phyloP scores from a whole-genome alignment of 179 eudicot species.

The Actinidia arguta region DNA sequence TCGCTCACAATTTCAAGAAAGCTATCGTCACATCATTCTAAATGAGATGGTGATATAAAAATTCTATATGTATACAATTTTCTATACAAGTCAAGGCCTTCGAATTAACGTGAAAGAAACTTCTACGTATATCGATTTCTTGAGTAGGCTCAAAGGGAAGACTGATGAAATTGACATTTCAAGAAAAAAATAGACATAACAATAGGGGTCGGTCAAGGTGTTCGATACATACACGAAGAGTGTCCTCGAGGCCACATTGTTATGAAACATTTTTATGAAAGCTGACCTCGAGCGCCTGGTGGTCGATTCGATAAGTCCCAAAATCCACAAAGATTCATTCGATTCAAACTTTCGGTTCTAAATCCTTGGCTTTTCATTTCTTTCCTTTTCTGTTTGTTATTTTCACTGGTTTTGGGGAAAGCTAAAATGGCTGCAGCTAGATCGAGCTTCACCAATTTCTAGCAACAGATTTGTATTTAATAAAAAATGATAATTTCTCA shows the following conservation, averaged over 20 bases:
- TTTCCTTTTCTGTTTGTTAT: not conserved
- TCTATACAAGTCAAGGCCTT: too few species aligned
- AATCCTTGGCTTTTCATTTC: not conserved
- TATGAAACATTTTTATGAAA: slow-evolving; percentile 21
- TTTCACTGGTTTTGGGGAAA: slow-evolving; percentile 28
- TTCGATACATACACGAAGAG: slow-evolving; percentile 34
- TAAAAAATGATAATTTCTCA: too few species aligned
- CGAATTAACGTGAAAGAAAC: not conserved
- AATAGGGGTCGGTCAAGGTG: slow-evolving; percentile 25
- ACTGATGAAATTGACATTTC: slow-evolving; percentile 17
- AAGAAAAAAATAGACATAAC: slow-evolving; percentile 22
- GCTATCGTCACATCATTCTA: too few species aligned
- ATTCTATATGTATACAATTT: too few species aligned
- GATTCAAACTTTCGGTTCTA: not conserved
- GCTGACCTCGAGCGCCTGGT: slow-evolving; percentile 26
- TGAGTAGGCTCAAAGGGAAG: slow-evolving; percentile 20
- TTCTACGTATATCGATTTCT: not conserved
- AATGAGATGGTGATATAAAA: too few species aligned
- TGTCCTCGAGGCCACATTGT: slow-evolving; percentile 25
- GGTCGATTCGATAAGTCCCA: not conserved
- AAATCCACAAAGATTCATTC: not conserved
- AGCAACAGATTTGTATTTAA: slow-evolving; percentile 8
- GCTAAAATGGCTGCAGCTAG: slow-evolving; percentile 26
- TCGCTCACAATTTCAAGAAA: too few species aligned
- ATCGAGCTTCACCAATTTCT: not conserved